A percentile compares a stretch with the other conserved stretches of the same genome.
These are phyloP conservation scores for Globisporangium alternatum DNA, from an alignment of 352 stramenopile genomes.

Conservation along the genomic window DNA sequence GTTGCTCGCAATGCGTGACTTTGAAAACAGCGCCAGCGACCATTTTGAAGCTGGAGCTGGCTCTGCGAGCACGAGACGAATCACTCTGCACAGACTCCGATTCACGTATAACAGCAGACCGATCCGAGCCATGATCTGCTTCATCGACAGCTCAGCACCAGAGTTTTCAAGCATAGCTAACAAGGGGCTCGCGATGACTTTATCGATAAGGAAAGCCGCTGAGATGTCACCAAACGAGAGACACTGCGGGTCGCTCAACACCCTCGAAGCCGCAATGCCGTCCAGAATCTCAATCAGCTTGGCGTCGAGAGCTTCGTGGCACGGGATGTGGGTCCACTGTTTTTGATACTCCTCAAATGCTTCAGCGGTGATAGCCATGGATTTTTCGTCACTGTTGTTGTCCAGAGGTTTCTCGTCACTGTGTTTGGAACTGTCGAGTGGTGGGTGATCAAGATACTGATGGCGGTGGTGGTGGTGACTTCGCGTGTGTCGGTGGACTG, in stretches of 20 bases:
- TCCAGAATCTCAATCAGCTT: conserved; percentile 29
- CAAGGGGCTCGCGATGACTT: background rate
- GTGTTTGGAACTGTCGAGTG: background rate
- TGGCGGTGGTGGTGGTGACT: conserved; percentile 10
- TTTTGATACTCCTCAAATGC: conserved; percentile 2
- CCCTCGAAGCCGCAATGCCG: conserved; percentile 21
- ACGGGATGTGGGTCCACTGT: background rate
- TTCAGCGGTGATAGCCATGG: background rate
- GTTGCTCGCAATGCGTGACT: background rate
- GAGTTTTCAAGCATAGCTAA: background rate
- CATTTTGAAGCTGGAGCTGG: background rate
- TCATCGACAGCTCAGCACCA: background rate
- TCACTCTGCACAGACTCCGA: conserved; percentile 32
- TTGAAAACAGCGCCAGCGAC: background rate
- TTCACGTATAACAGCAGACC: conserved; percentile 45
- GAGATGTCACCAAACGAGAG: conserved; percentile 36
- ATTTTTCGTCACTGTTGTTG: background rate
- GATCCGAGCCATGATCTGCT: conserved; percentile 27
- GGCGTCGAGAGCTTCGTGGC: conserved; percentile 17
- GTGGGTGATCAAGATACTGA: no score
- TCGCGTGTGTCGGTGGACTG: conserved; percentile 28
- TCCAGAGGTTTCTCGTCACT: background rate
- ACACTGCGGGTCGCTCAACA: conserved; percentile 12
- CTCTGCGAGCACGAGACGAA: conserved; percentile 34
- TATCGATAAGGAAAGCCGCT: conserved; percentile 25